Evolutionary conservation across 768 basidiomycete genomes (phyloP).

Genomic region (Trametes gibbosa): DNA sequence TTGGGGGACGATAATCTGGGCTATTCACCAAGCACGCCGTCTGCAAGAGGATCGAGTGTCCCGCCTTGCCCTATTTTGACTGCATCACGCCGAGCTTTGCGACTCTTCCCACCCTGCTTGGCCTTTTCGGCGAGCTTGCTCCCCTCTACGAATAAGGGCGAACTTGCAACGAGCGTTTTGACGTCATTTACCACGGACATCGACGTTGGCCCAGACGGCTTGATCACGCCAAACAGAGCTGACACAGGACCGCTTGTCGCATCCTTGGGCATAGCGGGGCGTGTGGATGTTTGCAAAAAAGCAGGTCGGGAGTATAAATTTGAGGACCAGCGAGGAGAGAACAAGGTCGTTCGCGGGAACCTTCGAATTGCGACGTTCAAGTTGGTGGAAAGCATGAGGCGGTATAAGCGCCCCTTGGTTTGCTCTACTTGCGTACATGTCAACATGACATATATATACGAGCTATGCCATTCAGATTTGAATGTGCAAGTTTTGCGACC

Average conservation of each 20-base stretch:
- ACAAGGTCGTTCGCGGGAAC: background rate
- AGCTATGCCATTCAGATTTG: too few relatives aligned
- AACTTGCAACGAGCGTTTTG: slow-evolving; percentile 74
- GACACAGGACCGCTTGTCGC: slow-evolving; percentile 61
- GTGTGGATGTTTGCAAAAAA: background rate
- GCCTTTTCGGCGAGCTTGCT: slow-evolving; percentile 46
- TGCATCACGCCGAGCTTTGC: slow-evolving; percentile 37
- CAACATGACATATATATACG: too few relatives aligned
- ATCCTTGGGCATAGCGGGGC: slow-evolving; percentile 63
- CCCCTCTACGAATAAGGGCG: slow-evolving; percentile 71
- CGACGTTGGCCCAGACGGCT: slow-evolving; percentile 90
- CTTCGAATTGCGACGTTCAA: too few relatives aligned
- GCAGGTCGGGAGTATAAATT: background rate
- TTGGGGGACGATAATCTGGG: background rate
- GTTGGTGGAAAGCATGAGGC: background rate
- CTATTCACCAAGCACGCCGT: slow-evolving; percentile 49
- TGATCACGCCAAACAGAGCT: slow-evolving; percentile 82
- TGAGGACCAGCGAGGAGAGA: background rate
- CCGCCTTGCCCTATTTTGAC: slow-evolving; percentile 93
- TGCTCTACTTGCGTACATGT: too few relatives aligned
- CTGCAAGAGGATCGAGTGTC: slow-evolving; percentile 94
- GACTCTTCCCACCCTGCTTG: slow-evolving; percentile 32
- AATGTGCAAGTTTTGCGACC: too few relatives aligned
- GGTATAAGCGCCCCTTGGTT: background rate
- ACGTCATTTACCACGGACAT: slow-evolving; percentile 88